phyloP scores from a whole-genome alignment of 306 rosid genomes.

The Parietaria judaica region DNA sequence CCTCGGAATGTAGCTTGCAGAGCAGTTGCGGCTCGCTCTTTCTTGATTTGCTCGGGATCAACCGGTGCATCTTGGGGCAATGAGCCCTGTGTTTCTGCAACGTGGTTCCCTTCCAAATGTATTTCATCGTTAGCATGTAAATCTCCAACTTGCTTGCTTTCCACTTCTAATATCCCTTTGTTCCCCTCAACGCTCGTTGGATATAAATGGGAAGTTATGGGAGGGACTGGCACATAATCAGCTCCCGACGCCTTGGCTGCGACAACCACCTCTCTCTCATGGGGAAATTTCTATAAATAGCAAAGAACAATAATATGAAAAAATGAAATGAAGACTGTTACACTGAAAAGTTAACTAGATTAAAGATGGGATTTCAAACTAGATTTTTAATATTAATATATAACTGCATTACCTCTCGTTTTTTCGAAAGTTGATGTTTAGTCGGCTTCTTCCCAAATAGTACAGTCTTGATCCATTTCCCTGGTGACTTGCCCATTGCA shows the following conservation, averaged over 20 bases:
- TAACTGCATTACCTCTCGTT: constrained; percentile 25
- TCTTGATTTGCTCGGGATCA: constrained; percentile 63
- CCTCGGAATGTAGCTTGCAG: constrained; percentile 98
- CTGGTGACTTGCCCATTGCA: constrained; percentile 83
- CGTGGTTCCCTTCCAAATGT: constrained; percentile 33
- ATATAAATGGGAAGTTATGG: constrained; percentile 25
- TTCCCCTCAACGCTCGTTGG: constrained; percentile 21
- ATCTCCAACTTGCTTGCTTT: constrained; percentile 40
- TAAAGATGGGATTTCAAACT: background rate
- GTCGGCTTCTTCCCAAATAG: constrained; percentile 72
- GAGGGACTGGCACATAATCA: constrained; percentile 43
- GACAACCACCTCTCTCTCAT: constrained; percentile 51
- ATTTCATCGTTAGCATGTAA: constrained; percentile 19
- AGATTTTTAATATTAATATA: background rate
- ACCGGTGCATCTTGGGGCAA: constrained; percentile 34
- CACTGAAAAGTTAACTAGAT: background rate
- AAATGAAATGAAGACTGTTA: background rate
- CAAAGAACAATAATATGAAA: too few species aligned
- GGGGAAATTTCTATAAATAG: constrained; percentile 22
- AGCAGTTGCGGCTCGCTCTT: constrained; percentile 80
- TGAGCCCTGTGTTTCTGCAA: constrained; percentile 41
- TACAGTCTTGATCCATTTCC: constrained; percentile 78
- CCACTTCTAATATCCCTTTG: constrained; percentile 42
- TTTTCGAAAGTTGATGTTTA: constrained; percentile 51
- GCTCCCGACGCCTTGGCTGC: constrained; percentile 48